Evolutionary conservation across 768 basidiomycete genomes (phyloP).

Genomic region (Serendipita vermifera): DNA sequence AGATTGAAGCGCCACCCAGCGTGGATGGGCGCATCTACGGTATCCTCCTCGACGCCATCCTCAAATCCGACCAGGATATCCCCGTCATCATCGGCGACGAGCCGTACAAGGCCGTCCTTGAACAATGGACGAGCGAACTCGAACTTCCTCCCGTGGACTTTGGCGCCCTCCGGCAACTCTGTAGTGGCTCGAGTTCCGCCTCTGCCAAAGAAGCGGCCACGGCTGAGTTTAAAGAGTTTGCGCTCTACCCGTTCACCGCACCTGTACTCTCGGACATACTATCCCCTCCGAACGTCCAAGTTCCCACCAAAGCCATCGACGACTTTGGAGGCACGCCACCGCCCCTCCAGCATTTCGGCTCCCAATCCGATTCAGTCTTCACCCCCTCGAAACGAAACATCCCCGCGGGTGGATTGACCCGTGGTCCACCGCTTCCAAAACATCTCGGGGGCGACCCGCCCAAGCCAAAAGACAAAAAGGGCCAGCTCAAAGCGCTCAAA

Average conservation of each 20-base stretch:
- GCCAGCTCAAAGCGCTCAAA: constrained; percentile 27
- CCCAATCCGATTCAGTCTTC: constrained; percentile 10
- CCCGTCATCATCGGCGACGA: constrained; percentile 23
- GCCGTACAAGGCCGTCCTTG: constrained; percentile 18
- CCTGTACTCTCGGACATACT: constrained; percentile 32
- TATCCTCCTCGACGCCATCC: constrained; percentile 28
- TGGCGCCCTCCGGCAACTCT: constrained; percentile 19
- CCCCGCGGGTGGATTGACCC: too few relatives aligned
- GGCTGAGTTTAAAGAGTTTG: constrained; percentile 8
- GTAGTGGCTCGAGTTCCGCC: constrained; percentile 9
- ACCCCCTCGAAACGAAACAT: constrained; percentile 12
- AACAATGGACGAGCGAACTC: constrained; percentile 19
- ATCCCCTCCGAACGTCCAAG: constrained; percentile 24
- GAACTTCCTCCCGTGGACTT: constrained; percentile 20
- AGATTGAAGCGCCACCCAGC: constrained; percentile 26
- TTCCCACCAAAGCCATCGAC: constrained; percentile 14
- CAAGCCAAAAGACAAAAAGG: constrained; percentile 25
- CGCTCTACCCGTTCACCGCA: constrained; percentile 29
- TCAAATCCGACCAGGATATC: constrained; percentile 21
- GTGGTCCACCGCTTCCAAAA: constrained; percentile 28
- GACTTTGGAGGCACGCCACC: not conserved
- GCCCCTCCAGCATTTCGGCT: constrained; percentile 8
- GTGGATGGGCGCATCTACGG: constrained; percentile 43
- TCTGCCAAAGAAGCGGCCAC: not conserved
- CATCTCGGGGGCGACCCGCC: constrained; percentile 38